Base-by-base conservation (phyloP, 305 asterid genomes). In the Salvia sclarea region DNA sequence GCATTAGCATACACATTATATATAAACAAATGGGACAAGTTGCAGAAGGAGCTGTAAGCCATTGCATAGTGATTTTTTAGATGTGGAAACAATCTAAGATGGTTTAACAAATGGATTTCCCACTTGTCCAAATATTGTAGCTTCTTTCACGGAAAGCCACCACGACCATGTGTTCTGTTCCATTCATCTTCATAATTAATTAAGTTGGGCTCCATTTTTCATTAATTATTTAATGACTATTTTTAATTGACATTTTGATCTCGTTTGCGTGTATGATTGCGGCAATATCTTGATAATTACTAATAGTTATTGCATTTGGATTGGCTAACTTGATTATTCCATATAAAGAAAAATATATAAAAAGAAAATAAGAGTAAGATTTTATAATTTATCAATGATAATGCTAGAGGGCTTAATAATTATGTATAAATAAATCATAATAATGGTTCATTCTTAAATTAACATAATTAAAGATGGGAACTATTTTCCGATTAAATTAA, bases 1-100 rank as follows among this genome's bases (percentile, higher is more conserved):
- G n/a, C 69, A 62, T 37, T 70, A 50, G n/a, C 69, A 62, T 37
- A 33, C 49, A 12, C 48, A 57, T 1, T 41, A 13, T 3, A 9
- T n/a, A 61, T 20, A 44, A 49, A 14, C 8, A 57, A 16, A 11
- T 58, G 12, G 45, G 53, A 60, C 60, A 71, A 74, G 60, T 60
- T 43, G 33, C 31, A 22, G 9, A 37, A 31, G 76, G 31, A 43
- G 66, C 60, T 69, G 72, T 76, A 64, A 17, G 21, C 48, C 76
- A 65, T 43, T 21, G 41, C 20, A 53, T 62, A 18, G n/a, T 65
- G 67, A 64, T 45, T n/a, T 24, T 24, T 16, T 47, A 54, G 45
- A 68, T 33, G 37, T 54, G 48, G 48, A 43, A 37, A 13, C 21
- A 63, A 37, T 55, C 44, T 63, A 18, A 68, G 70, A 43, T 69